Evolutionary conservation across 805 yeast species (phyloP).

Genomic region (Teunomyces barrocoloradensis): DNA sequence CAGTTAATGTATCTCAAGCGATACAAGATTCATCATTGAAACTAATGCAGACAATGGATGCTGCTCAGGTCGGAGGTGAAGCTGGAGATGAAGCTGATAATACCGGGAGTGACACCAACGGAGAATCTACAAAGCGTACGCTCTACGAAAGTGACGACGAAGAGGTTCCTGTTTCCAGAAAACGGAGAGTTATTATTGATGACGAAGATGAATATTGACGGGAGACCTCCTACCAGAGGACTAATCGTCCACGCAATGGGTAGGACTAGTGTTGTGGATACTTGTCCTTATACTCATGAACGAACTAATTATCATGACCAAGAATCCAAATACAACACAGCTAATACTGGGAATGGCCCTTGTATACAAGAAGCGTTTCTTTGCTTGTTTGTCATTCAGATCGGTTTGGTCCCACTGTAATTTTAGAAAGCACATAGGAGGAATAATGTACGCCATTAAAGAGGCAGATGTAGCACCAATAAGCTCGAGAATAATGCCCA

Average conservation of each 20-base stretch:
- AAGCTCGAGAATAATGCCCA: conserved; percentile 84
- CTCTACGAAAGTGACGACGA: conserved; percentile 9
- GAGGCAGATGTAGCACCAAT: conserved; percentile 95
- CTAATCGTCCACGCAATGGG: conserved; percentile 48
- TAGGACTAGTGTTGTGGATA: conserved; percentile 34
- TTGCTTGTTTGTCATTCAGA: conserved; percentile 26
- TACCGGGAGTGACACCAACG: neutral
- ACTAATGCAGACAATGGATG: neutral
- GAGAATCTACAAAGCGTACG: neutral
- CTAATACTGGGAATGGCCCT: conserved; percentile 56
- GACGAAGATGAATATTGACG: conserved; percentile 11
- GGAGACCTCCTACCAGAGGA: conserved; percentile 1
- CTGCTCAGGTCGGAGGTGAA: conserved; percentile 3
- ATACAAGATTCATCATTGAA: conserved; percentile 12
- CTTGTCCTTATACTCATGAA: conserved; percentile 61
- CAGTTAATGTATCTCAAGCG: conserved; percentile 14
- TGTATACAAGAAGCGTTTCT: conserved; percentile 23
- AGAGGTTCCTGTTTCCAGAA: conserved; percentile 13
- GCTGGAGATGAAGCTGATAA: conserved; percentile 6
- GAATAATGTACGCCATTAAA: conserved; percentile 85
- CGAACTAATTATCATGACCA: conserved; percentile 80
- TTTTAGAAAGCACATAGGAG: conserved; percentile 78
- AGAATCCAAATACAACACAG: conserved; percentile 68
- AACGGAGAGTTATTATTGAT: conserved; percentile 22
- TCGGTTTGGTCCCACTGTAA: conserved; percentile 49